Conservation (phyloP, 345 rosid species). For the Lenwebbia sp. region DNA sequence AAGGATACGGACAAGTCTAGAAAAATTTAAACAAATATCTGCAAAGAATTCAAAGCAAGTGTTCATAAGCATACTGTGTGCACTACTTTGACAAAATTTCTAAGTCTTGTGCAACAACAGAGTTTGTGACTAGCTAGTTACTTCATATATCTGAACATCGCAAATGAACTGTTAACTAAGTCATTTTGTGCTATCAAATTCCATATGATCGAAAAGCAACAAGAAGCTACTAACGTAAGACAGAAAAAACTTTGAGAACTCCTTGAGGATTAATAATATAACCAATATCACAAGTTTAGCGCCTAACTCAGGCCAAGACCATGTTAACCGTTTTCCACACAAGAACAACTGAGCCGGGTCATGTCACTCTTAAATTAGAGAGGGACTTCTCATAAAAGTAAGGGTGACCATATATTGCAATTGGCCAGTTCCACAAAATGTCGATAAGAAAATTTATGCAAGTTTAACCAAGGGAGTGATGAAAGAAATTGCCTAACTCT, state of each 20-base stretch:
- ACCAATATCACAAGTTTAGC: not conserved
- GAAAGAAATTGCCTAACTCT: not conserved
- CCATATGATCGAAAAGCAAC: not conserved
- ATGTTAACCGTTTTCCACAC: not conserved
- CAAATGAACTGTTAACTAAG: not conserved
- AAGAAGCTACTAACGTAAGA: not conserved
- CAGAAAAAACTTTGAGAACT: not conserved
- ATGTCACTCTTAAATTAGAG: not conserved
- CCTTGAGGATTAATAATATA: not conserved
- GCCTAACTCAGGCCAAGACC: not conserved
- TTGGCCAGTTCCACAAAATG: not conserved
- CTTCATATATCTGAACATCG: not conserved
- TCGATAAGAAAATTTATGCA: not conserved
- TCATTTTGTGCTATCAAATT: not conserved
- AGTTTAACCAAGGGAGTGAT: not conserved
- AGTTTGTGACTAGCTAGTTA: not conserved
- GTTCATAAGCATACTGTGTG: not conserved
- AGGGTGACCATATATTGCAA: not conserved
- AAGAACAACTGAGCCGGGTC: not conserved
- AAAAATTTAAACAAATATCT: not conserved
- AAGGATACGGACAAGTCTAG: not conserved
- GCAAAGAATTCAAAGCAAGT: not conserved
- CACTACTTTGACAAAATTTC: not conserved
- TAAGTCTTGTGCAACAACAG: not conserved
- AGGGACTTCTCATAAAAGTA: not conserved